A percentile compares a stretch with the other conserved stretches of the same genome.
Conservation (phyloP, 2,329 filamentous ascomycete genomes). For the Leptoxyphium fumago region DNA sequence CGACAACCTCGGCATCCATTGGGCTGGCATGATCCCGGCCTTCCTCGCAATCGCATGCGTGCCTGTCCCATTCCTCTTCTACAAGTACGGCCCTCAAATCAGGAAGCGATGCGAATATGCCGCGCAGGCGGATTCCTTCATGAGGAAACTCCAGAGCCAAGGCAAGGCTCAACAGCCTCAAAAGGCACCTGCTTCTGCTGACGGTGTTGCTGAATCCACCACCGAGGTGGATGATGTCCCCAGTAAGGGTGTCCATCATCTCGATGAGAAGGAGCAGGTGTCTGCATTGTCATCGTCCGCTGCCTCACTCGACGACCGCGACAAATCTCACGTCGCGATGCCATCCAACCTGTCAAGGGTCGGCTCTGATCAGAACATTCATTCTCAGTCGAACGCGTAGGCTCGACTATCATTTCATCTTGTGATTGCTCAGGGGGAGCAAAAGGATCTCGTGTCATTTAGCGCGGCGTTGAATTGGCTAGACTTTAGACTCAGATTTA, state of each 20-base stretch:
- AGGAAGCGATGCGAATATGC: slow-evolving; percentile 56
- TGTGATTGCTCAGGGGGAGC: too few species aligned
- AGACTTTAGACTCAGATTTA: too few species aligned
- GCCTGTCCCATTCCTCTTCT: slow-evolving; percentile 63
- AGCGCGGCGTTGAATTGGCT: too few species aligned
- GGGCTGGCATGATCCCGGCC: slow-evolving; percentile 58
- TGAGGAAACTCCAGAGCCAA: slow-evolving; percentile 31
- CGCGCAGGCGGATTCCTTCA: slow-evolving; percentile 48
- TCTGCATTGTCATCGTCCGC: too few species aligned
- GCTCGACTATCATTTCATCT: too few species aligned
- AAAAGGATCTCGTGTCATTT: too few species aligned
- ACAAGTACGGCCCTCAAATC: slow-evolving; percentile 52
- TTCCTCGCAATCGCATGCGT: slow-evolving; percentile 59
- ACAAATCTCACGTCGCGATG: too few species aligned
- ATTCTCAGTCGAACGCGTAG: too few species aligned
- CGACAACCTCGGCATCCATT: slow-evolving; percentile 47
- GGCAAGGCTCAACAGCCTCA: slow-evolving; percentile 4
- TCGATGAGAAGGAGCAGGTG: slow-evolving; percentile 1
- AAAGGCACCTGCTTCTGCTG: too few species aligned
- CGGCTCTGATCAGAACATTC: too few species aligned
- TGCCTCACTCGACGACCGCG: too few species aligned
- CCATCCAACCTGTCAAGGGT: too few species aligned
- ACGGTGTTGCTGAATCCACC: slow-evolving; percentile 1
- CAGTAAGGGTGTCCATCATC: slow-evolving; percentile 1
- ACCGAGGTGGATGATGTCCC: neutral